phyloP scores from a whole-genome alignment of 768 basidiomycete species.

The Psilocybe cubensis region DNA sequence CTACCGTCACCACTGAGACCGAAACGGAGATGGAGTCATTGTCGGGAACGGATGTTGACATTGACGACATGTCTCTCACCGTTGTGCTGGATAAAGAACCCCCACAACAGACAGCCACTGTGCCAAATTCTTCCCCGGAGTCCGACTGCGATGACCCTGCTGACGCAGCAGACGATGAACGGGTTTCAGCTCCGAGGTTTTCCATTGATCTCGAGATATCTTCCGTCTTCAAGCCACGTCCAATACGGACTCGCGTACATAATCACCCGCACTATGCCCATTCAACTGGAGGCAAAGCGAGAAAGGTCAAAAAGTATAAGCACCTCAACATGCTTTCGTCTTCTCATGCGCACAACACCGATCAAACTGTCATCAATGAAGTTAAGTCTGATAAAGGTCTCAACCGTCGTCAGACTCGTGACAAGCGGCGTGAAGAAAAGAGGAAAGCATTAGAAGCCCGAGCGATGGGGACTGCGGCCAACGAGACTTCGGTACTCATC shows the following conservation, averaged over 20 bases:
- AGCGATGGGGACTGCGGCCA: slow-evolving; percentile 23
- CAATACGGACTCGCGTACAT: slow-evolving; percentile 48
- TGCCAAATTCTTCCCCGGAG: slow-evolving; percentile 53
- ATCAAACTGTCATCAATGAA: slow-evolving; percentile 16
- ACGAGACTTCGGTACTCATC: slow-evolving; percentile 24
- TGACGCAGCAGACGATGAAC: slow-evolving; percentile 32
- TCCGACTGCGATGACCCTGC: slow-evolving; percentile 37
- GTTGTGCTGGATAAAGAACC: slow-evolving; percentile 30
- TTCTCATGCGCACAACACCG: slow-evolving; percentile 14
- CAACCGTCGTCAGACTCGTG: slow-evolving; percentile 48
- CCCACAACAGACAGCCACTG: not conserved
- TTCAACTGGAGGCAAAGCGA: slow-evolving; percentile 37
- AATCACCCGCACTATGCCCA: slow-evolving; percentile 30
- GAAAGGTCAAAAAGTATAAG: slow-evolving; percentile 42
- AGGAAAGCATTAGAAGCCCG: slow-evolving; percentile 35
- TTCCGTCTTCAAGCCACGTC: slow-evolving; percentile 75
- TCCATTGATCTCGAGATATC: slow-evolving; percentile 67
- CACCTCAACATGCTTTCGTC: slow-evolving; percentile 27
- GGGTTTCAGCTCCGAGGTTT: slow-evolving; percentile 27
- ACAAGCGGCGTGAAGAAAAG: slow-evolving; percentile 55
- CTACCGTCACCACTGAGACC: slow-evolving; percentile 37
- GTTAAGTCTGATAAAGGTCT: slow-evolving; percentile 31
- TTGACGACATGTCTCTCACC: slow-evolving; percentile 35
- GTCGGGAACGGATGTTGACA: slow-evolving; percentile 42
- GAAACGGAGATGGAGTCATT: slow-evolving; percentile 41